These are phyloP conservation scores for Sporothrix brasiliensis DNA, from an alignment of 2,329 filamentous ascomycete species.

Conservation along the genomic window DNA sequence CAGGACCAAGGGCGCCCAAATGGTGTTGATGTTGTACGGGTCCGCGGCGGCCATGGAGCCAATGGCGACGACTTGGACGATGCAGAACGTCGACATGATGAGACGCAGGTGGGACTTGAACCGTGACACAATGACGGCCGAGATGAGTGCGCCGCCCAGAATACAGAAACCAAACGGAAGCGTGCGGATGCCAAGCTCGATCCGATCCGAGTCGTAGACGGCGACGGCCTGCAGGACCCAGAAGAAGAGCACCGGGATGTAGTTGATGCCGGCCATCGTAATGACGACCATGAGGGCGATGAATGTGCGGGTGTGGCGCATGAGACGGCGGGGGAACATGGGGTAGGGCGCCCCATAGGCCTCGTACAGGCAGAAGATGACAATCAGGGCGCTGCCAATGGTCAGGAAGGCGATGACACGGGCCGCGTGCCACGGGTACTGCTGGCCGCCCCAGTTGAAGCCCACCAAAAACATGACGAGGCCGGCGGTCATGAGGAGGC, in stretches of 20 bases:
- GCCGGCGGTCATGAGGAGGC: slow-evolving; percentile 27
- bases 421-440: slow-evolving; percentile 27
- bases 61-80: slow-evolving; percentile 17
- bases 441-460: slow-evolving; percentile 31
- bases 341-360: slow-evolving; percentile 14
- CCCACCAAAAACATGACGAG: slow-evolving; percentile 30
- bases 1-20: slow-evolving; percentile 13
- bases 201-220: slow-evolving; percentile 4
- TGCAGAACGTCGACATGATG: slow-evolving; percentile 21
- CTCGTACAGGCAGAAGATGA: slow-evolving; percentile 9
- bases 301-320: slow-evolving; percentile 17
- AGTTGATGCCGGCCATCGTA: slow-evolving; percentile 26
- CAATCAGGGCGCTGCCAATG: slow-evolving; percentile 11
- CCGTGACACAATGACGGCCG: slow-evolving; percentile 7
- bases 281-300: slow-evolving; percentile 24
- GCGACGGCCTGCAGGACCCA: slow-evolving; percentile 24
- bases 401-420: slow-evolving; percentile 27
- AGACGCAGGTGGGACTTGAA: slow-evolving; percentile 20
- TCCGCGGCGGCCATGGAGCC: slow-evolving; percentile 12
- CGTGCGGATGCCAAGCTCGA: slow-evolving; percentile 21
- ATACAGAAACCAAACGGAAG: slow-evolving; percentile 23
- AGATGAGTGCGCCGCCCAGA: slow-evolving; percentile 14
- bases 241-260: slow-evolving; percentile 25
- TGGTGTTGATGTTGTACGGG: slow-evolving; percentile 14
- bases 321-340: slow-evolving; percentile 15